Percentiles rank a stretch among this genome's conserved stretches.
phyloP scores from a whole-genome alignment of 768 basidiomycete species.

The Ramaria sp. region DNA sequence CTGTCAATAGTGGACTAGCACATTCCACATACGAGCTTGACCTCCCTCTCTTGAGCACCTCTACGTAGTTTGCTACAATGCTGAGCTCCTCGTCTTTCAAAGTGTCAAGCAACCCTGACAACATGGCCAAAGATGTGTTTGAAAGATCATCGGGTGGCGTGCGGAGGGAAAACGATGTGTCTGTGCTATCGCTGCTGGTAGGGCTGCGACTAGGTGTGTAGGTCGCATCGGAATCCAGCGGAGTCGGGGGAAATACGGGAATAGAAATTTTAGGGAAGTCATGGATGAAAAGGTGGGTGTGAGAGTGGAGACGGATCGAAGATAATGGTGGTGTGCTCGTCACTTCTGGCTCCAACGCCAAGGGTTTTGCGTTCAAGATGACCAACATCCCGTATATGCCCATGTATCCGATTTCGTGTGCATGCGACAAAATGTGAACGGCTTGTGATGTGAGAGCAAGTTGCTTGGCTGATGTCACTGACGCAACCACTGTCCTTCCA shows the following conservation, averaged over 20 bases:
- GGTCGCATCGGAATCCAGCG: neutral
- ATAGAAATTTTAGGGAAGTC: neutral
- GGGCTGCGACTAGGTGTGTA: neutral
- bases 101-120: neutral
- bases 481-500: neutral
- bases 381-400: neutral
- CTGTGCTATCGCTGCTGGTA: neutral
- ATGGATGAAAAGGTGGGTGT: neutral
- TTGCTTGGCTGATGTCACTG: neutral
- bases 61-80: neutral
- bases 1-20: too few relatives aligned
- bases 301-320: too few relatives aligned
- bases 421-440: neutral
- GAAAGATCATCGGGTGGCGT: neutral
- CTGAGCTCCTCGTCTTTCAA: neutral
- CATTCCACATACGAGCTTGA: neutral
- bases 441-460: neutral
- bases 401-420: neutral
- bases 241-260: neutral
- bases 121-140: neutral
- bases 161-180: neutral
- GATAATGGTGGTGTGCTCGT: neutral
- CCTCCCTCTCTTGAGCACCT: neutral
- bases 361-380: neutral
- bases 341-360: neutral